These are phyloP conservation scores for Apostasia shenzhenica DNA, from an alignment of 106 monocot species.

Conservation along the genomic window DNA sequence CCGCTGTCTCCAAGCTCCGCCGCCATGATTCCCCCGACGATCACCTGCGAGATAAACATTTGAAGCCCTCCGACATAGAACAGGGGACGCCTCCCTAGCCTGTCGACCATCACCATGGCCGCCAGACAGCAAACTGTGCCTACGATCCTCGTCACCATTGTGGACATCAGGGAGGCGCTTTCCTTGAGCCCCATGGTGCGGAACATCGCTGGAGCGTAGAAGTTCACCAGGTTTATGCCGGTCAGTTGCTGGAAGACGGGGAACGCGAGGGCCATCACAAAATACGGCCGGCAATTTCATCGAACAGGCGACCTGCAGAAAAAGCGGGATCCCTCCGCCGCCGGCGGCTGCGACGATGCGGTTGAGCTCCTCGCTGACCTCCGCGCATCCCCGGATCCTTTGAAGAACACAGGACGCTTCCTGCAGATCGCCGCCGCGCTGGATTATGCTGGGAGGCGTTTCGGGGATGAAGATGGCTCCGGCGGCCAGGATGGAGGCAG, in stretches of 20 bases:
- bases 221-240: slow-evolving; percentile 22
- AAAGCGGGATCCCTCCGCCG: slow-evolving; percentile 8
- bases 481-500: slow-evolving; percentile 4
- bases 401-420: slow-evolving; percentile 13
- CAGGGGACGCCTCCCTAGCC: slow-evolving; percentile 21
- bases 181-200: slow-evolving; percentile 23
- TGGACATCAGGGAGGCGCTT: slow-evolving; percentile 20
- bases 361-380: slow-evolving; percentile 29
- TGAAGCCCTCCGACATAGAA: slow-evolving; percentile 33
- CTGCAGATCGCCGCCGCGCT: background rate
- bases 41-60: slow-evolving; percentile 41
- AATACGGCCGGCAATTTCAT: slow-evolving; percentile 31
- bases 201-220: slow-evolving; percentile 40
- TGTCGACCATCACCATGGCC: slow-evolving; percentile 15
- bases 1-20: slow-evolving; percentile 21
- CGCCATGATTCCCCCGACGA: slow-evolving; percentile 14
- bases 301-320: slow-evolving; percentile 15
- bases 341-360: slow-evolving; percentile 7
- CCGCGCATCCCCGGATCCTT: slow-evolving; percentile 23
- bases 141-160: slow-evolving; percentile 14
- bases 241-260: slow-evolving; percentile 43
- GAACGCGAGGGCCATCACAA: slow-evolving; percentile 31
- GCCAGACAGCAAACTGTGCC: slow-evolving; percentile 6
- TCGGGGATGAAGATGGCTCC: slow-evolving; percentile 15
- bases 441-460: slow-evolving; percentile 20